Percentiles rank a stretch among this genome's conserved stretches.
Evolutionary conservation across 75 land plant species (phyloP).

Genomic region (Pseudotsuga menziesii): DNA sequence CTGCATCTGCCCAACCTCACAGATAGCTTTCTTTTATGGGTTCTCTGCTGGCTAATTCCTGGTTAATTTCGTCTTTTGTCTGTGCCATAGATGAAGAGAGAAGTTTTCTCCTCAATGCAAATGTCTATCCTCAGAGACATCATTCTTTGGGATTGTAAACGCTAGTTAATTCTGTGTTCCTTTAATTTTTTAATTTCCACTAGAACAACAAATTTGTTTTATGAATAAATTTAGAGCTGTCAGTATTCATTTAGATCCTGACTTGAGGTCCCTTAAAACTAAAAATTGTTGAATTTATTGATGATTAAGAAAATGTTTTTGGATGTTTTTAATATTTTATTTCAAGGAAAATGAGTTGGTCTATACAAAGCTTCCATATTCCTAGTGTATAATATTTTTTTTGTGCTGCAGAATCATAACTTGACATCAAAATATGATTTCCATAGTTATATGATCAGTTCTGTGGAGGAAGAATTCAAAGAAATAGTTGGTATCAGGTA

Average conservation of each 20-base stretch:
- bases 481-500: conserved; percentile 87
- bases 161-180: neutral
- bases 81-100: neutral
- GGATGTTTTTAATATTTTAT: neutral
- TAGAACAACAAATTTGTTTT: neutral
- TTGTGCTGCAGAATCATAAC: conserved; percentile 70
- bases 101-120: neutral
- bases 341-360: neutral
- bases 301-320: neutral
- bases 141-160: neutral
- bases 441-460: conserved; percentile 92
- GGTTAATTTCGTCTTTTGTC: neutral
- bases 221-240: neutral
- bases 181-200: neutral
- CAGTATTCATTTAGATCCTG: no score
- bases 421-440: conserved; percentile 73
- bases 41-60: neutral
- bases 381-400: neutral
- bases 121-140: no score
- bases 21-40: neutral
- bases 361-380: neutral
- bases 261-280: neutral
- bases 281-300: neutral
- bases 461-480: conserved; percentile 91
- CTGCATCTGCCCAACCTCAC: neutral